These are phyloP conservation scores for Paracoccidioides brasiliensis DNA, from an alignment of 2,329 filamentous ascomycete genomes.

Conservation along the genomic window DNA sequence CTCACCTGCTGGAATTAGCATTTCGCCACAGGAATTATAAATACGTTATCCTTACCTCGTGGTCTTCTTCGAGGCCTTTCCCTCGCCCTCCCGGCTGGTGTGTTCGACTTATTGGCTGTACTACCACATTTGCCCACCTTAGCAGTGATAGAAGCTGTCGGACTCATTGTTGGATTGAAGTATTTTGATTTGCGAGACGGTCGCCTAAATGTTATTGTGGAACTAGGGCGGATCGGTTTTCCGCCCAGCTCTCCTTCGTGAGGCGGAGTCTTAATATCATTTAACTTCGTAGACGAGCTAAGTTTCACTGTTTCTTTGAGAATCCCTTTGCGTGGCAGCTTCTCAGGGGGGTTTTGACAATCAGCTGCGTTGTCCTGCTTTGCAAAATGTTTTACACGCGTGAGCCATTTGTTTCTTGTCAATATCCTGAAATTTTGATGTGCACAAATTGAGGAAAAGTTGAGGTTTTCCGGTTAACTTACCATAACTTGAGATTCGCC, in stretches of 20 bases:
- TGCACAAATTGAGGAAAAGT: neutral
- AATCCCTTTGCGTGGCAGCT: constrained; percentile 7
- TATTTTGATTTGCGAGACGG: constrained; percentile 14
- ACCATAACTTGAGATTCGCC: neutral
- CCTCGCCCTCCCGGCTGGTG: neutral
- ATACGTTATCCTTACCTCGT: constrained; percentile 15
- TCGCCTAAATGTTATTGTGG: constrained; percentile 6
- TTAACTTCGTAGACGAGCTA: neutral
- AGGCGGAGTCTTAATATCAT: constrained; percentile 5
- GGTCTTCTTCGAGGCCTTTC: constrained; percentile 12
- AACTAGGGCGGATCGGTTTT: constrained; percentile 1
- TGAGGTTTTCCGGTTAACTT: neutral
- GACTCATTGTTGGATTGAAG: constrained; percentile 18
- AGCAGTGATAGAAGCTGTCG: constrained; percentile 16
- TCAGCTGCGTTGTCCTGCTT: neutral
- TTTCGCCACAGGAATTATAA: neutral
- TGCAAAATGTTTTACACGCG: neutral
- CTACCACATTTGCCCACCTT: constrained; percentile 14
- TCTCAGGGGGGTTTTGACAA: neutral
- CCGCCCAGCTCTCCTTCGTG: constrained; percentile 7
- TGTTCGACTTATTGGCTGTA: neutral
- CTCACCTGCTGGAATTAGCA: constrained; percentile 5
- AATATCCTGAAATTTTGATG: neutral
- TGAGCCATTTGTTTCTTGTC: neutral
- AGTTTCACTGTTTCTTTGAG: constrained; percentile 7